Conservation (phyloP, 2,329 filamentous ascomycete genomes). For the Sporothrix pallida region DNA sequence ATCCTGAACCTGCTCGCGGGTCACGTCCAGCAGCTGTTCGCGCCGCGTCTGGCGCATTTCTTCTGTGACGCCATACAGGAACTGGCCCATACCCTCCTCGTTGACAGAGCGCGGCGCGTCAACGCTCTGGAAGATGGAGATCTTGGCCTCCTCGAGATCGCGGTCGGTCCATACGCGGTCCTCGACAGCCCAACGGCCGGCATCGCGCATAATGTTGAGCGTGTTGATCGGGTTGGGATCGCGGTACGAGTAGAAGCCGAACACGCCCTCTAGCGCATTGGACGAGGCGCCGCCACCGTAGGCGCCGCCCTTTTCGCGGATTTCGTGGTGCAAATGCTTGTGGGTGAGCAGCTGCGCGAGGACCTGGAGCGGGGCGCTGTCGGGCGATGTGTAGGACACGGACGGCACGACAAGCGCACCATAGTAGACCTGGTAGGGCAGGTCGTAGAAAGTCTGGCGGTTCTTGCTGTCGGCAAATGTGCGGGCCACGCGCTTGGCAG, state of each 20-base stretch:
- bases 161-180: constrained; percentile 80
- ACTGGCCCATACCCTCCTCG: constrained; percentile 83
- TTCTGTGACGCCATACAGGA: constrained; percentile 82
- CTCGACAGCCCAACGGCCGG: constrained; percentile 76
- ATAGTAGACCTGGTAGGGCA: constrained; percentile 98
- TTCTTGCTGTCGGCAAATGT: background rate
- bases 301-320: constrained; percentile 94
- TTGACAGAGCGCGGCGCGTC: constrained; percentile 89
- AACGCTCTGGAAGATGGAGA: constrained; percentile 88
- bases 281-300: constrained; percentile 92
- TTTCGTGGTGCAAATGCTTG: constrained; percentile 95
- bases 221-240: constrained; percentile 94
- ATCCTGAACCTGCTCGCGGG: constrained; percentile 75
- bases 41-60: constrained; percentile 87
- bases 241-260: constrained; percentile 95
- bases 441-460: constrained; percentile 81
- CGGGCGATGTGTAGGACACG: constrained; percentile 76
- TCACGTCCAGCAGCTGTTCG: constrained; percentile 86
- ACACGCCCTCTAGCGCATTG: constrained; percentile 78
- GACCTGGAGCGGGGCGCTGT: constrained; percentile 82
- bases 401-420: constrained; percentile 82
- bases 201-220: constrained; percentile 79
- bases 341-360: constrained; percentile 92
- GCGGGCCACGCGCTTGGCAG: constrained; percentile 30
- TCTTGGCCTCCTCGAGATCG: constrained; percentile 94